A percentile compares a stretch with the other conserved stretches of the same genome.
Conservation (phyloP, 2,329 filamentous ascomycete species). For the Neofusicoccum umdonicola region DNA sequence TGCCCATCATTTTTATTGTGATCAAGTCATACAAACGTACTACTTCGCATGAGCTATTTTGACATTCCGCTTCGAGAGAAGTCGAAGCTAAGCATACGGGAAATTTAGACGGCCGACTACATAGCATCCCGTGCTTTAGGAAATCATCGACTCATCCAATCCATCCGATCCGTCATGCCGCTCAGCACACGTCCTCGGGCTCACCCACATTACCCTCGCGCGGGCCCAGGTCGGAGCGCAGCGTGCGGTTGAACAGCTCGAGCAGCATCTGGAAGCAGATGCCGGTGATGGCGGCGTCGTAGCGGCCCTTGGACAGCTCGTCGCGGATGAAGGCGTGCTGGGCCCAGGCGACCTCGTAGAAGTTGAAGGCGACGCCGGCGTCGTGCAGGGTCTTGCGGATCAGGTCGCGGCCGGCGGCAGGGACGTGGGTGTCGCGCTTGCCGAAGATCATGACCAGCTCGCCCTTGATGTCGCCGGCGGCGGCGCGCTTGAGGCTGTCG, state of each 20-base stretch:
- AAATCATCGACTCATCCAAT: background rate
- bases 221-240: constrained; percentile 76
- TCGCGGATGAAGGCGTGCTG: constrained; percentile 95
- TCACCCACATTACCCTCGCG: constrained; percentile 59
- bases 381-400: constrained; percentile 81
- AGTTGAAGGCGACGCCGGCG: constrained; percentile 70
- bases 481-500: constrained; percentile 54
- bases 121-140: too few relatives aligned
- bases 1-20: too few relatives aligned
- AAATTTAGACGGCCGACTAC: too few relatives aligned
- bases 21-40: background rate
- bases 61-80: too few relatives aligned
- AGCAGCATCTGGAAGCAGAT: constrained; percentile 88
- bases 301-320: constrained; percentile 88
- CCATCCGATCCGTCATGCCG: too few relatives aligned
- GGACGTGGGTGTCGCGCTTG: constrained; percentile 86
- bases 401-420: constrained; percentile 75
- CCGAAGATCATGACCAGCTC: constrained; percentile 91
- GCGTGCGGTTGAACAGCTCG: constrained; percentile 75
- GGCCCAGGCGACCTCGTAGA: constrained; percentile 88
- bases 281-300: constrained; percentile 82
- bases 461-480: constrained; percentile 65
- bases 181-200: constrained; percentile 71
- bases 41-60: too few relatives aligned
- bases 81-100: too few relatives aligned